A percentile compares a stretch with the other conserved stretches of the same genome.
phyloP scores from a whole-genome alignment of 768 basidiomycete genomes.

The Trametes villosa region DNA sequence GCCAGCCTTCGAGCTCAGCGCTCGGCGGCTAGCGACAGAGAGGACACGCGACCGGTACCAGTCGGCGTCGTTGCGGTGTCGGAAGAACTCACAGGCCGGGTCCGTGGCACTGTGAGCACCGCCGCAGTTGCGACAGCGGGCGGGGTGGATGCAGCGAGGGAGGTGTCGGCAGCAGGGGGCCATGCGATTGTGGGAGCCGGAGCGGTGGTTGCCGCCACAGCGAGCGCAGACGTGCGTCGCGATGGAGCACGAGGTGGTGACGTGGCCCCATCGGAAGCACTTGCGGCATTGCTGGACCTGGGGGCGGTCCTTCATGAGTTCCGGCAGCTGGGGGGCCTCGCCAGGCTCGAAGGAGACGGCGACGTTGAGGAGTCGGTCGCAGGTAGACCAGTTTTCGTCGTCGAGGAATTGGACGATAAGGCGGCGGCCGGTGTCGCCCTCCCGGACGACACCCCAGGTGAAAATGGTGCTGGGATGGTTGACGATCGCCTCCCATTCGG shows the following conservation, averaged over 20 bases:
- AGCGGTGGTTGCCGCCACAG: neutral
- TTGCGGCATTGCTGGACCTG: neutral
- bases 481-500: neutral
- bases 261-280: neutral
- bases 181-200: neutral
- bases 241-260: neutral
- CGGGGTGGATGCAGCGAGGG: too few relatives aligned
- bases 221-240: neutral
- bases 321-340: neutral
- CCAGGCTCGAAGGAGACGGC: neutral
- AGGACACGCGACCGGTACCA: neutral
- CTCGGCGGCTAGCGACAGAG: neutral
- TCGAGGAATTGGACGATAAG: neutral
- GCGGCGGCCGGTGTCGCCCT: neutral
- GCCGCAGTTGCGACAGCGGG: neutral
- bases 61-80: neutral
- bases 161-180: neutral
- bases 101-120: neutral
- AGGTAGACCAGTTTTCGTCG: neutral
- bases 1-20: too few relatives aligned
- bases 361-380: neutral
- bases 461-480: neutral
- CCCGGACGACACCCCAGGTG: neutral
- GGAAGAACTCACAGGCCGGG: neutral
- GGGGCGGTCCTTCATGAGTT: neutral